Base-by-base conservation (phyloP, 129 eudicot species). In the Dittrichia graveolens region DNA sequence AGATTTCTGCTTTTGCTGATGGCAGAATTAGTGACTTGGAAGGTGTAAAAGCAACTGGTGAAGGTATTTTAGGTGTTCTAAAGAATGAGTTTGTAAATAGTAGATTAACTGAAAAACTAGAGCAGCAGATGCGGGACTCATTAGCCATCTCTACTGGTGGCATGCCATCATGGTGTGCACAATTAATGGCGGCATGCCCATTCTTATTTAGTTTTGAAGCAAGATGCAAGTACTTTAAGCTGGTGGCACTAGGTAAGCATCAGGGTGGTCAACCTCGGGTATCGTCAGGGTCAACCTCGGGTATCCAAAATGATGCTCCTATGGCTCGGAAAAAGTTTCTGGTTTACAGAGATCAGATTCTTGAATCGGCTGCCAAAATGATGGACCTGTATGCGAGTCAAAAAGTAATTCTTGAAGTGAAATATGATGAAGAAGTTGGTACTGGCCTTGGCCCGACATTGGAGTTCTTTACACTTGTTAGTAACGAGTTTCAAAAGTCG, bases 401-500 rank as follows among this genome's bases (percentile, higher is more conserved):
- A 45, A 94, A 91, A 72, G 87, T 78, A 52, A 77, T 75, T 49
- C 77, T 94, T 64, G 99, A 94, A 80, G 99, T 91, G 71, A 91
- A 86, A 74, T 94, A 86, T 56, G 86, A 64, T 56, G 94, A 86
- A 44, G 99, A 94, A 81, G 97, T 94, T 61, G 99, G 99, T 57
- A 94, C 97, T 13, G 99, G 99, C 61, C 94, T 90, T 14, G 99
- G 99, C 67, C 99, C 99, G 1, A 94, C 99, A 14, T 71, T 94
- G 82, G 99, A 94, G 74, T 94, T 94, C 31, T 94, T 84, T 78
- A 90, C 99, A n/a, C 71, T 90, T 50, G 99, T 94, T 52, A 80
- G 99, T 79, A 80, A 78, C 1, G 97, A 90, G 85, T 90, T 94
- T 78, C 97, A 86, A 47, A 86, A 85, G 62, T 73, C 83, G 19